Evolutionary conservation across 176 grass and related monocot species (phyloP).

Genomic region (Aegilops tauschii): DNA sequence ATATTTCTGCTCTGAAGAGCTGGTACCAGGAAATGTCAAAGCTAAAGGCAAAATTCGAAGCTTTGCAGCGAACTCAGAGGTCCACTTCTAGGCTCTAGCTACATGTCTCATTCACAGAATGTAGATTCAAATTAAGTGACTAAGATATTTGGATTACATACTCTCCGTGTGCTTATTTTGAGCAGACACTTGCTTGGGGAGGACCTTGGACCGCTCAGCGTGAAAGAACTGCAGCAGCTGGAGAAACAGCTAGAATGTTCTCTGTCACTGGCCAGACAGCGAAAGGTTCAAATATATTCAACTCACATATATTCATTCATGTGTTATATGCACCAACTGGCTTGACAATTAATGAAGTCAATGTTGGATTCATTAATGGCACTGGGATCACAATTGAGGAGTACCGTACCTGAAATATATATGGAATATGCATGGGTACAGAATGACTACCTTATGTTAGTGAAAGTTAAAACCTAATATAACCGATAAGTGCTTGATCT

Average conservation of each 20-base stretch:
- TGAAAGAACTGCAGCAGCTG: constrained; percentile 92
- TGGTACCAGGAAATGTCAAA: constrained; percentile 98
- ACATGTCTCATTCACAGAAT: background rate
- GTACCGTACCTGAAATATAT: background rate
- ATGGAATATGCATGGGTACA: background rate
- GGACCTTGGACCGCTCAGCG: constrained; percentile 87
- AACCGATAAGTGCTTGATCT: background rate
- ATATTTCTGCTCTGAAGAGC: constrained; percentile 41
- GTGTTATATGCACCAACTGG: background rate
- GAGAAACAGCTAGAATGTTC: constrained; percentile 92
- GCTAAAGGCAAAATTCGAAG: constrained; percentile 81
- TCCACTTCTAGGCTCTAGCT: constrained; percentile 21
- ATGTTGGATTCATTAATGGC: background rate
- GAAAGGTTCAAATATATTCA: constrained; percentile 52
- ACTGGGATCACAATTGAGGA: background rate
- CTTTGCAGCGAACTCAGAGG: constrained; percentile 90
- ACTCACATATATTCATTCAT: background rate
- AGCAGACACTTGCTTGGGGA: constrained; percentile 93
- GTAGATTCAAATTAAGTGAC: background rate
- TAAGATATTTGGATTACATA: background rate
- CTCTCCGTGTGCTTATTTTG: background rate
- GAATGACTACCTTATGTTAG: background rate
- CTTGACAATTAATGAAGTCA: background rate
- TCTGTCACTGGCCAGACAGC: constrained; percentile 75
- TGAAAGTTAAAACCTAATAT: background rate